These are phyloP conservation scores for Santalum album DNA, from an alignment of 164 flowering plant genomes.

Conservation along the genomic window DNA sequence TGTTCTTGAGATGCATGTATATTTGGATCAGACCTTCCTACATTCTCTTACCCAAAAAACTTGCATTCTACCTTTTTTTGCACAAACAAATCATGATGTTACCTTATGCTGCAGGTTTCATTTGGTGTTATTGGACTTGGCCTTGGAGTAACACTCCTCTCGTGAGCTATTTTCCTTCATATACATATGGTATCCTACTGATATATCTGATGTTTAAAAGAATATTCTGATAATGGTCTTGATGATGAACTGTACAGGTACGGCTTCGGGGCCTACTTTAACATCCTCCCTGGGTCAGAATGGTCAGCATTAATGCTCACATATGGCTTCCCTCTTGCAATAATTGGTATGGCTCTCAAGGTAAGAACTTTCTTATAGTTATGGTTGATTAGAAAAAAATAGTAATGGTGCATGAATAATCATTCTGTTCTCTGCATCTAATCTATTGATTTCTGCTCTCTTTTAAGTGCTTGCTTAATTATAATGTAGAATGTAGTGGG, in stretches of 20 bases:
- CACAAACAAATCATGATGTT: neutral
- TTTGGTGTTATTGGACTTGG: slow-evolving; percentile 91
- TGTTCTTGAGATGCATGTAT: too few relatives aligned
- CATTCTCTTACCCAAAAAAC: too few relatives aligned
- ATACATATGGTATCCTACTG: neutral
- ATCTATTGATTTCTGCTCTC: too few relatives aligned
- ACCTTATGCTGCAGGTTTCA: slow-evolving; percentile 51
- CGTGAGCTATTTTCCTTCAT: slow-evolving; percentile 37
- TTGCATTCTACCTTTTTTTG: too few relatives aligned
- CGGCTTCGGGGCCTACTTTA: slow-evolving; percentile 98
- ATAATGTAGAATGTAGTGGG: too few relatives aligned
- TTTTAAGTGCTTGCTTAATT: too few relatives aligned
- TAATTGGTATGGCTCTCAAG: slow-evolving; percentile 98
- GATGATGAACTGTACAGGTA: slow-evolving; percentile 35
- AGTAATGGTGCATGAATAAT: too few relatives aligned
- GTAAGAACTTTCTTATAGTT: slow-evolving; percentile 21
- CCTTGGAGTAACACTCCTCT: slow-evolving; percentile 66
- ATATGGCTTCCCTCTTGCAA: slow-evolving; percentile 95
- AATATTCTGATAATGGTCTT: too few relatives aligned
- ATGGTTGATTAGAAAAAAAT: too few relatives aligned
- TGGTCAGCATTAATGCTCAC: slow-evolving; percentile 98
- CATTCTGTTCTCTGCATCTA: too few relatives aligned
- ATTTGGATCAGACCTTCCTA: too few relatives aligned
- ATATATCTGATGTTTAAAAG: neutral
- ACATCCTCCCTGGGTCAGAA: slow-evolving; percentile 86